Percentiles rank a stretch among this genome's conserved stretches.
Conservation (phyloP, 1,284 basidiomycete genomes). For the Austroboletus rostrupii region DNA sequence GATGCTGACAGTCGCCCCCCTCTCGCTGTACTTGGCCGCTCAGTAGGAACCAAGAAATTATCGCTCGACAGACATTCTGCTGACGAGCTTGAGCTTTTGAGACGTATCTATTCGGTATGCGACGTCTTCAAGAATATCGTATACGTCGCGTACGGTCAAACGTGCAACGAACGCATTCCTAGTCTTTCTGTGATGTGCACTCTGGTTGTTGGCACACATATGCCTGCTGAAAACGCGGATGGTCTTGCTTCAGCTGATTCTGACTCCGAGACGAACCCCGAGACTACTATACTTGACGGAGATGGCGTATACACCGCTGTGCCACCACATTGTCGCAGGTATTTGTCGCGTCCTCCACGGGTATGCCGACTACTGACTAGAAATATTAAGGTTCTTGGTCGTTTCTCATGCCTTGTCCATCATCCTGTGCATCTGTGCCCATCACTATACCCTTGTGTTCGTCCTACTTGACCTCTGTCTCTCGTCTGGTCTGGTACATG, state of each 20-base stretch:
- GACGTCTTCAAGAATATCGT: slow-evolving; percentile 52
- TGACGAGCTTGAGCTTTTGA: slow-evolving; percentile 41
- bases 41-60: slow-evolving; percentile 33
- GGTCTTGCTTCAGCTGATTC: slow-evolving; percentile 18
- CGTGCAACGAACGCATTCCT: slow-evolving; percentile 23
- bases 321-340: slow-evolving; percentile 49
- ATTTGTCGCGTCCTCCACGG: slow-evolving; percentile 9
- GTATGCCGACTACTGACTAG: slow-evolving; percentile 5
- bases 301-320: slow-evolving; percentile 48
- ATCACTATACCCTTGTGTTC: slow-evolving; percentile 43
- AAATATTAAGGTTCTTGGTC: slow-evolving; percentile 39
- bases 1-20: slow-evolving; percentile 29
- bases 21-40: slow-evolving; percentile 38
- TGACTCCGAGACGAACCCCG: slow-evolving; percentile 23
- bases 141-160: slow-evolving; percentile 26
- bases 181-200: slow-evolving; percentile 49
- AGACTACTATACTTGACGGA: slow-evolving; percentile 32
- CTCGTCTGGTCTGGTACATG: slow-evolving; percentile 35
- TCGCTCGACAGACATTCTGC: slow-evolving; percentile 35
- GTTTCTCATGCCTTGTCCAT: slow-evolving; percentile 49
- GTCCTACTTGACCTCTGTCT: slow-evolving; percentile 47
- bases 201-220: slow-evolving; percentile 42
- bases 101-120: slow-evolving; percentile 47
- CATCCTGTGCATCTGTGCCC: slow-evolving; percentile 42
- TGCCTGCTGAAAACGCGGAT: slow-evolving; percentile 29